Conservation (phyloP, 2,329 filamentous ascomycete genomes). For the Lachnum nothofagi region DNA sequence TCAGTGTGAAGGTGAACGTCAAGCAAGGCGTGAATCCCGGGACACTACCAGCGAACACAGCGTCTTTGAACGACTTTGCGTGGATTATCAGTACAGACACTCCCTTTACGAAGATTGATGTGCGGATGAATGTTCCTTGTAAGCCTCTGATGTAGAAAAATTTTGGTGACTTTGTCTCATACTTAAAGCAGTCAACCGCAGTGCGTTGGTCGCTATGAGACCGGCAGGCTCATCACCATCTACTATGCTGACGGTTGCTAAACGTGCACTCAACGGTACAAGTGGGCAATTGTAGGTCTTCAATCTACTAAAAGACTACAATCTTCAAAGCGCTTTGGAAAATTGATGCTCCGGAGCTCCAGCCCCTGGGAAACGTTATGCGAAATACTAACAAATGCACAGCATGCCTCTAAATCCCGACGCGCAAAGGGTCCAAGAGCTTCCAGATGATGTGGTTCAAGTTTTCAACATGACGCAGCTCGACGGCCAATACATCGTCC, state of each 20-base stretch:
- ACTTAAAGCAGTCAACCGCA: slow-evolving; percentile 5
- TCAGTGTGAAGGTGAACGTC: slow-evolving; percentile 10
- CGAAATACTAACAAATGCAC: too few species aligned
- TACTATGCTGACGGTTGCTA: slow-evolving; percentile 9
- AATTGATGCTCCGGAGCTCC: too few species aligned
- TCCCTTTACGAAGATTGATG: slow-evolving; percentile 5
- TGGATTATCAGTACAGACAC: slow-evolving; percentile 10
- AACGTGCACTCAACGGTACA: slow-evolving; percentile 7
- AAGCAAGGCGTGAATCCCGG: slow-evolving; percentile 8
- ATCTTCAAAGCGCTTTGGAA: too few species aligned
- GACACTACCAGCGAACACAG: slow-evolving; percentile 7
- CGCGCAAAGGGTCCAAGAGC: slow-evolving; percentile 2
- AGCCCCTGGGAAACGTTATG: too few species aligned
- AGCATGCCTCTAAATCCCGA: slow-evolving; percentile 3
- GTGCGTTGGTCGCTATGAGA: slow-evolving; percentile 1
- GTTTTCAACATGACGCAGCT: slow-evolving; percentile 4
- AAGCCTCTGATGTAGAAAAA: too few species aligned
- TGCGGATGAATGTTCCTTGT: slow-evolving; percentile 10
- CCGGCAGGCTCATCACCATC: slow-evolving; percentile 6
- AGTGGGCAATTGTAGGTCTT: slow-evolving; percentile 8
- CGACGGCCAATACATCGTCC: slow-evolving; percentile 7
- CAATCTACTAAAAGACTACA: too few species aligned
- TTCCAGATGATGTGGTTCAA: slow-evolving; percentile 7
- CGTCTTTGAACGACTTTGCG: slow-evolving; percentile 9
- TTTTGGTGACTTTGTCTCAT: not conserved